Base-by-base conservation (phyloP, 2,329 filamentous ascomycete species). In the Pseudogymnoascus sp. region DNA sequence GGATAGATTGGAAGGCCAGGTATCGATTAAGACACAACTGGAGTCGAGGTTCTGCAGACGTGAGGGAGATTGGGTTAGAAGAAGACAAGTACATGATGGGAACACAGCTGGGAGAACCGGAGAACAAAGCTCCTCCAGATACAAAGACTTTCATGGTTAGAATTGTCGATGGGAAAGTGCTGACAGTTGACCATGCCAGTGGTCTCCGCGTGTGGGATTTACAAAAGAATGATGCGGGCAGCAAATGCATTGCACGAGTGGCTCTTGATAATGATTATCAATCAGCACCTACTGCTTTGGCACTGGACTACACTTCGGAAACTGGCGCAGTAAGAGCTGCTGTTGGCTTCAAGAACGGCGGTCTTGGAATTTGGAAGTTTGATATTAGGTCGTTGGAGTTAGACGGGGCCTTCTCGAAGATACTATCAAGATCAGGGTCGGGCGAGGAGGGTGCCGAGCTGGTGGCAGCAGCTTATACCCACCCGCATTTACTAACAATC, bases 1-100 rank as follows among this genome's bases (percentile, higher is more conserved):
- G 76, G 17, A 86, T 83, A 55, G 84, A 94, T 71, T 97, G 92
- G 92, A 96, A 95, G 77, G 83, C 84, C 65, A 89, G 94, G 69
- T 97, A 95, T 75, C 91, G 88, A 70, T 79, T 97, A 59, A 83
- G 90, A 51, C 89, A 96, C 72, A 97, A 97, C 75, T 97, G 94
- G 94, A 84, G 89, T 1, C 84, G 82, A 65, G 94, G 93, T 0
- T 86, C 84, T 67, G 96, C 91, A 69, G 88, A 84, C 38, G 85
- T 96, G 10, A 86, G 89, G 36, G 90, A 96, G 73, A 83, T 97
- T 38, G 64, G 64, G n/a, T 65, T 72, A 13, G 65, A 63, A 31
- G 80, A 86, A 48, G 81, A 91, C 25, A 77, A 80, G 61, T 65
- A 62, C 70, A 33, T 55, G 63, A 29, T 27, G 31, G 33, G 25